Conservation (phyloP, 108 stramenopile genomes). For the Pseudonitzschia multistriata region DNA sequence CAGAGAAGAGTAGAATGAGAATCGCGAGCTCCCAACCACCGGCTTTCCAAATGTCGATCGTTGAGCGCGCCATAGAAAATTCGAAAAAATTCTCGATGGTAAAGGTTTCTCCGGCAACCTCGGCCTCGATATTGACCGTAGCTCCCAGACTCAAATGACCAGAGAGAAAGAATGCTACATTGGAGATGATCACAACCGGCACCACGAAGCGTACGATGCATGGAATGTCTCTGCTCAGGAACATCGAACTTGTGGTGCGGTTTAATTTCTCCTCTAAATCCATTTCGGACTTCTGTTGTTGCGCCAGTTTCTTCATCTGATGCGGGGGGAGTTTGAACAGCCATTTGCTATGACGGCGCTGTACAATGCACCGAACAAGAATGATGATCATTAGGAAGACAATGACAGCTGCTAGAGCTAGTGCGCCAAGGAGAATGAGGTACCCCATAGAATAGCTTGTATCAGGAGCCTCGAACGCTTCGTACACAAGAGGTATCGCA, state of each 20-base stretch:
- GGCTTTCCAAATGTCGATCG: slow-evolving; percentile 65
- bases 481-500: slow-evolving; percentile 35
- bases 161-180: slow-evolving; percentile 69
- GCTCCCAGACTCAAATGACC: slow-evolving; percentile 77
- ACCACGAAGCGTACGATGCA: slow-evolving; percentile 41
- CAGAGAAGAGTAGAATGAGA: slow-evolving; percentile 68
- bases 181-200: slow-evolving; percentile 65
- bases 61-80: slow-evolving; percentile 68
- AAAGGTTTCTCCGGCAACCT: slow-evolving; percentile 59
- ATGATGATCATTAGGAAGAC: slow-evolving; percentile 25
- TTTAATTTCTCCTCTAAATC: slow-evolving; percentile 43
- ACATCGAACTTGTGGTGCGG: slow-evolving; percentile 47
- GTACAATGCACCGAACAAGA: slow-evolving; percentile 32
- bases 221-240: slow-evolving; percentile 49
- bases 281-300: slow-evolving; percentile 28
- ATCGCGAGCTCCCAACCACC: slow-evolving; percentile 67
- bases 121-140: slow-evolving; percentile 58
- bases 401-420: slow-evolving; percentile 23
- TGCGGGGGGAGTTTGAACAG: slow-evolving; percentile 35
- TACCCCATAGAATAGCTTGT: slow-evolving; percentile 34
- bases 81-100: slow-evolving; percentile 59
- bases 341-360: slow-evolving; percentile 53
- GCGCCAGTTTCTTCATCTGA: slow-evolving; percentile 15
- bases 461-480: slow-evolving; percentile 26
- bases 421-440: slow-evolving; percentile 41